Percentiles rank a stretch among this genome's conserved stretches.
Evolutionary conservation across 805 yeast genomes (phyloP).

Genomic region (Peterozyma toletana): DNA sequence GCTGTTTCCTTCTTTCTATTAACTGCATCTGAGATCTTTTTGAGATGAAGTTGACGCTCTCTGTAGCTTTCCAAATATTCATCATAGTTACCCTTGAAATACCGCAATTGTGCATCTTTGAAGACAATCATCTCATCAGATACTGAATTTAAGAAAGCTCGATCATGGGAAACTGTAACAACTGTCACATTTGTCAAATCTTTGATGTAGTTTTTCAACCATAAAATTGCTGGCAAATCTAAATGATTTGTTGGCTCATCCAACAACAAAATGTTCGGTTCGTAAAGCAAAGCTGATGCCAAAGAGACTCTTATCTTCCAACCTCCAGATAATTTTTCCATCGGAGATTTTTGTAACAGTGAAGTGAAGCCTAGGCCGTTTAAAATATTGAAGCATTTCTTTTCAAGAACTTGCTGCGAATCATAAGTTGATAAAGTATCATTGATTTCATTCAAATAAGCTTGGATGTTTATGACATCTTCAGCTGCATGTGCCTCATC

Average conservation of each 20-base stretch:
- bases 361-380: constrained; percentile 93
- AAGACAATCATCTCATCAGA: constrained; percentile 97
- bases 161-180: constrained; percentile 92
- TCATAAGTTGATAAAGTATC: constrained; percentile 59
- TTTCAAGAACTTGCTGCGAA: constrained; percentile 95
- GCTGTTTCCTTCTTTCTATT: no score
- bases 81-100: constrained; percentile 88
- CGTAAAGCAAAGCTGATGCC: constrained; percentile 89
- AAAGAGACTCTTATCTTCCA: constrained; percentile 99
- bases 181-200: constrained; percentile 80
- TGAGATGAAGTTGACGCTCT: constrained; percentile 91
- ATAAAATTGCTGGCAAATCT: constrained; percentile 96
- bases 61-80: constrained; percentile 88
- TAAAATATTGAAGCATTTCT: constrained; percentile 77
- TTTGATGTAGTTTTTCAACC: constrained; percentile 80
- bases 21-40: constrained; percentile 25
- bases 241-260: constrained; percentile 99
- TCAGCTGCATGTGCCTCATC: no score
- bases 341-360: constrained; percentile 75
- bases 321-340: constrained; percentile 99
- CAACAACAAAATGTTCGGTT: constrained; percentile 88
- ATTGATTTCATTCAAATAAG: no score
- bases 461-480: no score
- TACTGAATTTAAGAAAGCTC: constrained; percentile 92
- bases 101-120: constrained; percentile 93